A percentile compares a stretch with the other conserved stretches of the same genome.
phyloP scores from a whole-genome alignment of 805 yeast genomes.

The Wickerhamomyces ciferrii region DNA sequence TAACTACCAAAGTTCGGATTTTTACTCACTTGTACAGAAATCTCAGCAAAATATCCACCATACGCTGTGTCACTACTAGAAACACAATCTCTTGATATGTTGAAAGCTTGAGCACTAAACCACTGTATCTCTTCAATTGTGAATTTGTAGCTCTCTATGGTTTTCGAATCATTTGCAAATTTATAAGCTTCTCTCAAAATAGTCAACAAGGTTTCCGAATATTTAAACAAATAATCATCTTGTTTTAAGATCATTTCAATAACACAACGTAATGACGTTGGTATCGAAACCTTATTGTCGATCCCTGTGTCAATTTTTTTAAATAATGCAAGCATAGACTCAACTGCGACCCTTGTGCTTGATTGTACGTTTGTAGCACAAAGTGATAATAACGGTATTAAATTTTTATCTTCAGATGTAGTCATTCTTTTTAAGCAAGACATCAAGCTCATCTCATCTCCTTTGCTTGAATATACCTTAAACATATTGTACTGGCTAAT shows the following conservation, averaged over 20 bases:
- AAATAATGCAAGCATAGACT: constrained; percentile 22
- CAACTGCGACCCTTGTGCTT: constrained; percentile 19
- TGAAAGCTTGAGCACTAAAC: constrained; percentile 32
- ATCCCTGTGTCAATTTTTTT: constrained; percentile 15
- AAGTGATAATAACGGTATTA: constrained; percentile 26
- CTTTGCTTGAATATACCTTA: constrained; percentile 13
- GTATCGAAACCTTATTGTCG: constrained; percentile 15
- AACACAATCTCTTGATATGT: constrained; percentile 23
- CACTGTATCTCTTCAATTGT: constrained; percentile 32
- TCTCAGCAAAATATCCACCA: constrained; percentile 14
- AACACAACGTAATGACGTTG: constrained; percentile 24
- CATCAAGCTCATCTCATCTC: constrained; percentile 10
- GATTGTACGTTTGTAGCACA: constrained; percentile 26
- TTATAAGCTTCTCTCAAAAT: constrained; percentile 10
- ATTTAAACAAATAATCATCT: constrained; percentile 1
- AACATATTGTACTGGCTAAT: constrained; percentile 29
- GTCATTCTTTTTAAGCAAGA: constrained; percentile 28
- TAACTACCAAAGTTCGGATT: constrained; percentile 14
- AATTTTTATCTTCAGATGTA: constrained; percentile 27
- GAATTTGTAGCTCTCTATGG: constrained; percentile 9
- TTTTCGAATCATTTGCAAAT: constrained; percentile 6
- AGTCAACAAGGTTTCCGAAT: constrained; percentile 7
- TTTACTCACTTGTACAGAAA: constrained; percentile 14
- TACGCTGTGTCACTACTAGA: constrained; percentile 6
- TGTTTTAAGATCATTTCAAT: constrained; percentile 26